Conservation (phyloP, 1,284 basidiomycete species). For the Ganoderma resinaceum region DNA sequence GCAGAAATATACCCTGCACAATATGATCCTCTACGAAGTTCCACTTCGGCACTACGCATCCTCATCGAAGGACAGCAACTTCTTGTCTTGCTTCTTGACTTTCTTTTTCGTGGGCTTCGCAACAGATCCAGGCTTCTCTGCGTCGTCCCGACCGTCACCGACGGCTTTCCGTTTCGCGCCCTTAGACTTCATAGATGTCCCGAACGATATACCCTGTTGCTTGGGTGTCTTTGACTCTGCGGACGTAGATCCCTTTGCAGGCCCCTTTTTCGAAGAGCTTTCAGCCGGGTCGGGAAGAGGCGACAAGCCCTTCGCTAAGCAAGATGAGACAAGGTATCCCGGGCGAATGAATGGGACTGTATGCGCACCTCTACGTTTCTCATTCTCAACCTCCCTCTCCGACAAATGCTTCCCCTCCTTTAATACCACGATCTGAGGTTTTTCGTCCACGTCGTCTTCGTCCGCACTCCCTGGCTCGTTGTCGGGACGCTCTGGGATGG, state of each 20-base stretch:
- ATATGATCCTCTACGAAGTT: not conserved
- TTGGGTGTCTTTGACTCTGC: constrained; percentile 18
- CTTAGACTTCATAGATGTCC: constrained; percentile 36
- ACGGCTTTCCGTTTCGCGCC: constrained; percentile 51
- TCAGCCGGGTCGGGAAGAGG: constrained; percentile 46
- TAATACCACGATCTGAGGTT: constrained; percentile 85
- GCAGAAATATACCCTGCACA: not conserved
- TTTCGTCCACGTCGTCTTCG: constrained; percentile 82
- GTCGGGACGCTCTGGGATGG: constrained; percentile 74
- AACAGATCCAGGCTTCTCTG: constrained; percentile 29
- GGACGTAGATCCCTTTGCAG: constrained; percentile 22
- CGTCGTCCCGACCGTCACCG: constrained; percentile 41
- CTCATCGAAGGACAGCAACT: constrained; percentile 66
- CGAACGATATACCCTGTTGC: constrained; percentile 47
- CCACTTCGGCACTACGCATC: constrained; percentile 31
- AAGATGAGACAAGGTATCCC: not conserved
- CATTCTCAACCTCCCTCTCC: constrained; percentile 77
- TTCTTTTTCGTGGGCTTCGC: constrained; percentile 52
- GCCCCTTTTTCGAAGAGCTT: constrained; percentile 13
- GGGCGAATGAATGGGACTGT: not conserved
- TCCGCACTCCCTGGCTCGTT: constrained; percentile 77
- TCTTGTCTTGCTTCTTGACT: constrained; percentile 56
- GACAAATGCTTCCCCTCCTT: constrained; percentile 85
- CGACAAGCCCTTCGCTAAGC: constrained; percentile 58
- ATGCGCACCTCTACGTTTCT: constrained; percentile 74